A percentile compares a stretch with the other conserved stretches of the same genome.
phyloP scores from a whole-genome alignment of 441 rosid species.

The Hypseocharis bilobata region DNA sequence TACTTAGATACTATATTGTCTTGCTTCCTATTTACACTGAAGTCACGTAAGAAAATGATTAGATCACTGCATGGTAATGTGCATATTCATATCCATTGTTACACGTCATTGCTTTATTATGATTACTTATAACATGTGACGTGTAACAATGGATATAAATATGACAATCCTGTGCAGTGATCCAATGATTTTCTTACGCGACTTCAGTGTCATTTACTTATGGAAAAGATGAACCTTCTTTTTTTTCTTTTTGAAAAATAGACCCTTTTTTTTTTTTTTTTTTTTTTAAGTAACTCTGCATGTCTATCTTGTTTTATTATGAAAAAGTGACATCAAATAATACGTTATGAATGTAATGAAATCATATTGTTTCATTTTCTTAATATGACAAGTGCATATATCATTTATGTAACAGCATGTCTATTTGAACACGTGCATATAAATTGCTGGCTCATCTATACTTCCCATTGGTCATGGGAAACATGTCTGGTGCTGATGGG shows the following conservation, averaged over 20 bases:
- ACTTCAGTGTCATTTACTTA: background rate
- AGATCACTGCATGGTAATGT: too few species aligned
- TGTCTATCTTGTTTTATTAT: too few species aligned
- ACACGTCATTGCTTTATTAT: background rate
- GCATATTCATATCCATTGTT: too few species aligned
- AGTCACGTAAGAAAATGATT: too few species aligned
- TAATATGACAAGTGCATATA: background rate
- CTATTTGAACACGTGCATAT: background rate
- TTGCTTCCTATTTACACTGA: background rate
- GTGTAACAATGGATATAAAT: background rate
- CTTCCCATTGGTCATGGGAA: background rate
- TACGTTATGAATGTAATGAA: background rate
- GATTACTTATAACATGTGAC: background rate
- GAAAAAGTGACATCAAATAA: background rate
- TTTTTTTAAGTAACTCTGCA: too few species aligned
- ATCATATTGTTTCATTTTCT: background rate
- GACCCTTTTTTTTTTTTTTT: too few species aligned
- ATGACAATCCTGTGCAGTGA: background rate
- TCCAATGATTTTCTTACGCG: background rate
- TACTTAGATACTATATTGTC: background rate
- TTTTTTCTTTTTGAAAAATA: background rate
- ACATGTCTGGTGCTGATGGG: background rate
- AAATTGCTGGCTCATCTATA: background rate
- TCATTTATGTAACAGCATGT: background rate
- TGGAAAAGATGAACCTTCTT: background rate